Conservation (phyloP, 2,329 filamentous ascomycete species). For the Trichophyton mentagrophytes region DNA sequence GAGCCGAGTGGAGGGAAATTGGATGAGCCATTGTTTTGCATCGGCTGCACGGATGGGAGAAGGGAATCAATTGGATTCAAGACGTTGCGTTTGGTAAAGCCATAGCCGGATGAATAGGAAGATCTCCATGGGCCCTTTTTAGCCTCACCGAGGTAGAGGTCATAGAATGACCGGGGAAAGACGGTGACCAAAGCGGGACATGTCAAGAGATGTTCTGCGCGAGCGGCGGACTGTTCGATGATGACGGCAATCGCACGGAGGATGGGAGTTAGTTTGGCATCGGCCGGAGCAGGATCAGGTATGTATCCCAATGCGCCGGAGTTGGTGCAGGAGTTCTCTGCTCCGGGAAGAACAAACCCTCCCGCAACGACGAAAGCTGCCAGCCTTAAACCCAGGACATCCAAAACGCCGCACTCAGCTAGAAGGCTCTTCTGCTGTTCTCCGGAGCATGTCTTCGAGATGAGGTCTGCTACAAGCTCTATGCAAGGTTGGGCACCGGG, state of each 20-base stretch:
- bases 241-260: slow-evolving; percentile 67
- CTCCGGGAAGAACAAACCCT: slow-evolving; percentile 55
- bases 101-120: slow-evolving; percentile 42
- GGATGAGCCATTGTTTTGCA: slow-evolving; percentile 24
- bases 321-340: slow-evolving; percentile 42
- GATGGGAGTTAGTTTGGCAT: slow-evolving; percentile 52
- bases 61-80: slow-evolving; percentile 53
- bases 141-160: slow-evolving; percentile 36
- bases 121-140: slow-evolving; percentile 40
- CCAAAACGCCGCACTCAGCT: slow-evolving; percentile 59
- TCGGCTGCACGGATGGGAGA: slow-evolving; percentile 39
- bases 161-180: slow-evolving; percentile 45
- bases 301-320: slow-evolving; percentile 46
- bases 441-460: slow-evolving; percentile 53
- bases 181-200: slow-evolving; percentile 57
- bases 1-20: slow-evolving; percentile 45
- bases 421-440: slow-evolving; percentile 60
- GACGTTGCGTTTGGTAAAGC: slow-evolving; percentile 33
- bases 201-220: slow-evolving; percentile 57
- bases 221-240: slow-evolving; percentile 64
- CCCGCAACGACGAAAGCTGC: slow-evolving; percentile 56
- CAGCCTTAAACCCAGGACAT: slow-evolving; percentile 62
- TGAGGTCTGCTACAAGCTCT: slow-evolving; percentile 34
- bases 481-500: slow-evolving; percentile 41
- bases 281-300: slow-evolving; percentile 48